These are phyloP conservation scores for Chenopodium formosanum DNA, from an alignment of 148 eudicot genomes.

Conservation along the genomic window DNA sequence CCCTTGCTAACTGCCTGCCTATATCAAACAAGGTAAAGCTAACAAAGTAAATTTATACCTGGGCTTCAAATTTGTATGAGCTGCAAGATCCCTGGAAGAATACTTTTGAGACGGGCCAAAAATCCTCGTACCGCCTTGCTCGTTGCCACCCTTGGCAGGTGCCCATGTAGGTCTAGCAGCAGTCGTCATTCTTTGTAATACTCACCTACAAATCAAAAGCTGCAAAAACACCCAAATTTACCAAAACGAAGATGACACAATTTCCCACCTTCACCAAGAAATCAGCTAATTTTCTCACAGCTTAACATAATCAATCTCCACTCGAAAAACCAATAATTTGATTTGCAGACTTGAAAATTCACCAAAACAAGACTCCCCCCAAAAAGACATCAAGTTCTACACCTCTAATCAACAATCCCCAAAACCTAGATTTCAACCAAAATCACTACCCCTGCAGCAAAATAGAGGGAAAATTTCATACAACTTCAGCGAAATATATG, in stretches of 20 bases:
- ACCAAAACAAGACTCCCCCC: too few relatives aligned
- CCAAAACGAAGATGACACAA: background rate
- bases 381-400: too few relatives aligned
- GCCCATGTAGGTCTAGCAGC: conserved; percentile 99
- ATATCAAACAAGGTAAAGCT: background rate
- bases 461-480: too few relatives aligned
- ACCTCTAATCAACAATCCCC: too few relatives aligned
- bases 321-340: too few relatives aligned
- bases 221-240: background rate
- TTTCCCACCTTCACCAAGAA: too few relatives aligned
- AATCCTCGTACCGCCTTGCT: conserved; percentile 95
- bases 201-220: conserved; percentile 11
- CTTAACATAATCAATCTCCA: too few relatives aligned
- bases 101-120: conserved; percentile 97
- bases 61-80: conserved; percentile 88
- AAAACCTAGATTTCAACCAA: too few relatives aligned
- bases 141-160: conserved; percentile 97
- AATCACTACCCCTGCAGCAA: too few relatives aligned
- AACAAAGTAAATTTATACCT: conserved; percentile 36
- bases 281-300: too few relatives aligned
- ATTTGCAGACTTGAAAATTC: too few relatives aligned
- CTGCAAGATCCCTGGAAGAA: conserved; percentile 92
- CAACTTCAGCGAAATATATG: too few relatives aligned
- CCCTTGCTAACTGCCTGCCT: background rate
- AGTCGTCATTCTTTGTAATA: conserved; percentile 62